Base-by-base conservation (phyloP, 148 eudicot genomes). In the Vaccinium darrowii region DNA sequence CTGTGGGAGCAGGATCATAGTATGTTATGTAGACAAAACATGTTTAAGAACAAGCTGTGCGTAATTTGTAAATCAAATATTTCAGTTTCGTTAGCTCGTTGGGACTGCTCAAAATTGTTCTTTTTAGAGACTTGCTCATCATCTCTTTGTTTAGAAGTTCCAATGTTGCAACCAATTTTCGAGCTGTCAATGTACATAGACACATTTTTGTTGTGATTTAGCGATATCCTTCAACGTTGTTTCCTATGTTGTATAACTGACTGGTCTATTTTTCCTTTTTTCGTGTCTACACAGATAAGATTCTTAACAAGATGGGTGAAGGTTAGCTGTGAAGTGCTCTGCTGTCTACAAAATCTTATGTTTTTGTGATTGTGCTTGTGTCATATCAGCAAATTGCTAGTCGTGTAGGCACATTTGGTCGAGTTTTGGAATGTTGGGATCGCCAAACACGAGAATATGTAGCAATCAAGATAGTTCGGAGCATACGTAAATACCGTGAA, bases 381-480 rank as follows among this genome's bases (percentile, higher is more conserved):
- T 90, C 86, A 87, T 90, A 87, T 92, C 91, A 92, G 92, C 89
- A 81, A 87, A 86, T 88, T 91, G 88, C 93, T 92, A 87, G 90
- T 92, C 80, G 90, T 93, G 93, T 92, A 96, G 98, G 98, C 89
- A 94, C 98, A 78, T 94, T 96, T 89, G 96, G 98, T 54, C 96
- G 91, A 84, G 98, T 96, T 83, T 90, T 95, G 90, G 98, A 96
- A 73, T 96, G 98, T 86, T 87, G 93, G 90, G 98, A 94, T 85
- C 88, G 90, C 81, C 89, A 92, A 82, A 90, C 87, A 72, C 88
- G 90, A 65, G 98, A 96, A 83, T 88, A 83, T 87, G 98, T 96
- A 57, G 98, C 98, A 47, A 84, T 96, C 78, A 96, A 96, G 90
- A 91, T 96, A 84, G 91, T 96, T 83, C 93, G 98, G 71, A 92